Evolutionary conservation across 2,329 filamentous ascomycete genomes (phyloP), one percentile per base, ranked within the genome.

Genomic region (Colletotrichum destructivum): DNA sequence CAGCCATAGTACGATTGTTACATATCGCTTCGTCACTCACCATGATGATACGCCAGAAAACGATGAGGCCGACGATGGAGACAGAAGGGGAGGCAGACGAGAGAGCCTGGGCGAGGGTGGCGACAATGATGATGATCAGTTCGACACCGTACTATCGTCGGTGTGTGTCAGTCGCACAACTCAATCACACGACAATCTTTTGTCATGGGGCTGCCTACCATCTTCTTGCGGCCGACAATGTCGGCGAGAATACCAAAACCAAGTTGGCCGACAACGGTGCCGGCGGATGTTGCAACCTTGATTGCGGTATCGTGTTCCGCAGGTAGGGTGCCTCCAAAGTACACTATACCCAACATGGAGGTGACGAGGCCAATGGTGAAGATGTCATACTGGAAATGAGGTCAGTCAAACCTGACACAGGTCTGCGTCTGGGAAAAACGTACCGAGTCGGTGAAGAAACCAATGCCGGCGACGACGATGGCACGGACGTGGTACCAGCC

Each of bases 401-500:
- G 55, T 46, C 52, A 57, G 40, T 35, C 7, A 47, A 16, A 15
- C 12, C 5, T 16, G 9, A 9, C 6, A 11, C 12, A 16, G 0
- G 11, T 26, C 16, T 16, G 15, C 9, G 1, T 47, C 6, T 7
- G 26, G 9, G 38, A 40, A 38, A 23, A 55, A 74, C 77, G 66
- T 77, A 81, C 69, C 3, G 93, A 93, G 79, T 96, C 94, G 18
- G 94, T 96, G 83, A 96, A 96, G 89, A 97, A 96, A 76, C 94
- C 94, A 73, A 96, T 92, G 77, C 94, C 94, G 40, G 93, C 93
- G 31, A 96, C 93, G 11, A 93, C 83, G 65, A 93, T 89, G 69
- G 93, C 92, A 51, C 93, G 89, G 70, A 95, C 89, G 78, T 96
- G 94, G 79, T 95, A 94, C 93, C 93, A 96, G 78, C 93, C 92